Conservation (phyloP, 73 alveolate species). For the Blepharisma japonicum region DNA sequence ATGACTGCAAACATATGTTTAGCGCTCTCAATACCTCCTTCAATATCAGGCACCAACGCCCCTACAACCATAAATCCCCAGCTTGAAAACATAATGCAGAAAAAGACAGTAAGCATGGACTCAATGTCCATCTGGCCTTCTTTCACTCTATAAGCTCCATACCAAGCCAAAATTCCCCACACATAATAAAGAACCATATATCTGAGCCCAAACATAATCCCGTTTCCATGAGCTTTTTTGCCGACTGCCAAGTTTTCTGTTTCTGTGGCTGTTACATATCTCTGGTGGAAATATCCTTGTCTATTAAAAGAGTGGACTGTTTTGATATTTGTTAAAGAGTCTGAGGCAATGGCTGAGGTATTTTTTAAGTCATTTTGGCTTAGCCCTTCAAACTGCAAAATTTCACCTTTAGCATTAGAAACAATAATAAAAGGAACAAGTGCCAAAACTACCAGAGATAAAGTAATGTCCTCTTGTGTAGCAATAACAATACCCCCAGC, state of each 20-base stretch:
- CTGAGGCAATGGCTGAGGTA: conserved; percentile 65
- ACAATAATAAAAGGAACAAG: conserved; percentile 33
- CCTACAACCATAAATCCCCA: conserved; percentile 20
- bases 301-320: conserved; percentile 76
- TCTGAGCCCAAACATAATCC: conserved; percentile 63
- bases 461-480: conserved; percentile 29
- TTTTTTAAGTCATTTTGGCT: neutral
- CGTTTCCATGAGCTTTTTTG: conserved; percentile 46
- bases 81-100: conserved; percentile 10
- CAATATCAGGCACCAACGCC: conserved; percentile 54
- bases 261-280: conserved; percentile 37
- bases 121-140: conserved; percentile 1
- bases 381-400: neutral
- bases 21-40: conserved; percentile 53
- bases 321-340: conserved; percentile 77
- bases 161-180: conserved; percentile 53
- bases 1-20: conserved; percentile 42
- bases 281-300: conserved; percentile 52
- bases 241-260: conserved; percentile 17
- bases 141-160: conserved; percentile 51
- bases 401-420: conserved; percentile 5
- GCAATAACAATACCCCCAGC: conserved; percentile 44
- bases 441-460: conserved; percentile 36
- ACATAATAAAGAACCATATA: conserved; percentile 51
- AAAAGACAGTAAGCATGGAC: neutral